phyloP scores from a whole-genome alignment of 371 early-diverging fungal genomes.

The Syncephalastrum racemosum region DNA sequence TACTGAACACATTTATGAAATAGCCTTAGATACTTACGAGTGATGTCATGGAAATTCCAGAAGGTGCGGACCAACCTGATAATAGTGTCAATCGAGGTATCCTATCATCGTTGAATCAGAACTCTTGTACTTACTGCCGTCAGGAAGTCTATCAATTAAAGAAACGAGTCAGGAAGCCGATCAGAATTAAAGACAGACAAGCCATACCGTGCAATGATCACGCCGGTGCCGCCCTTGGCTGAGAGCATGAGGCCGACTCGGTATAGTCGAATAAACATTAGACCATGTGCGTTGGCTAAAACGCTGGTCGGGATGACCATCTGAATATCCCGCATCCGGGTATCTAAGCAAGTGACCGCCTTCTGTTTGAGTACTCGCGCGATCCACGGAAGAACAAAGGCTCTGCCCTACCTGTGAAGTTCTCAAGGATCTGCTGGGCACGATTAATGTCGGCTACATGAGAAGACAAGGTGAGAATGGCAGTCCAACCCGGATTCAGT shows the following conservation, averaged over 20 bases:
- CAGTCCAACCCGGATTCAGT: no score
- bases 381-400: background rate
- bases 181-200: background rate
- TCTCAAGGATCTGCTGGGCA: constrained; percentile 30
- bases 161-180: background rate
- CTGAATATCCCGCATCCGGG: constrained; percentile 24
- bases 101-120: background rate
- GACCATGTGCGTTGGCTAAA: constrained; percentile 37
- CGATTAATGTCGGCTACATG: constrained; percentile 33
- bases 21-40: constrained; percentile 21
- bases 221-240: constrained; percentile 36
- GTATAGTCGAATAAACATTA: constrained; percentile 34
- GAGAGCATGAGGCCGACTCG: constrained; percentile 35
- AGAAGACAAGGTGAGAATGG: no score
- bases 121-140: constrained; percentile 33
- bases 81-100: background rate
- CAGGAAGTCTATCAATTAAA: constrained; percentile 25
- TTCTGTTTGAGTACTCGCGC: background rate
- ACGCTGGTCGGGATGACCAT: constrained; percentile 33
- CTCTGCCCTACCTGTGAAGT: constrained; percentile 31
- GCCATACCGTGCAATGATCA: constrained; percentile 42
- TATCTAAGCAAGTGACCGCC: constrained; percentile 7
- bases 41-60: constrained; percentile 39
- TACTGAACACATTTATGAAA: background rate
- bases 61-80: constrained; percentile 47